These are phyloP conservation scores for Psidium guajava DNA, from an alignment of 345 rosid species.

Conservation along the genomic window DNA sequence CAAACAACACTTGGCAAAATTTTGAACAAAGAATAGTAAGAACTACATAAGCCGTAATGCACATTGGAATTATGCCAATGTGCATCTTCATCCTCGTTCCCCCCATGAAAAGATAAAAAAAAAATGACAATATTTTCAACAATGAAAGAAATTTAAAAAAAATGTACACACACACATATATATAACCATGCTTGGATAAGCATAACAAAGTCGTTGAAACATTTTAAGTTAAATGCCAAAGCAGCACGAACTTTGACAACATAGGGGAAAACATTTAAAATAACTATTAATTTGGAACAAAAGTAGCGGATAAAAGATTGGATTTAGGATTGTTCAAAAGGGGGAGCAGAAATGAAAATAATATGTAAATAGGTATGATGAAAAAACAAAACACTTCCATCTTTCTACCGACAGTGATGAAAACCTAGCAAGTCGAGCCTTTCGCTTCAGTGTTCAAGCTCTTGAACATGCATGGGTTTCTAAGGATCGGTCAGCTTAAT, in stretches of 20 bases:
- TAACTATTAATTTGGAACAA: not conserved
- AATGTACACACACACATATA: too few species aligned
- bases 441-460: not conserved
- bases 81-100: not conserved
- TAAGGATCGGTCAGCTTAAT: not conserved
- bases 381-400: not conserved
- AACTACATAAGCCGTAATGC: not conserved
- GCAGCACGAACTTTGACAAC: not conserved
- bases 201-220: not conserved
- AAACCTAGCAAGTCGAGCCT: not conserved
- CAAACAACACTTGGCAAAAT: not conserved
- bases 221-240: not conserved
- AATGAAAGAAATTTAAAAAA: not conserved
- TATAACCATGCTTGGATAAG: not conserved
- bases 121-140: not conserved
- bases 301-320: too few species aligned
- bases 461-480: not conserved
- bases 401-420: not conserved
- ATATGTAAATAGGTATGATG: not conserved
- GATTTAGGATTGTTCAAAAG: not conserved
- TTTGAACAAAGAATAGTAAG: not conserved
- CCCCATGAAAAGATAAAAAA: not conserved
- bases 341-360: not conserved
- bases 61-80: not conserved
- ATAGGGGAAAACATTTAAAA: not conserved